Evolutionary conservation across 2,329 filamentous ascomycete genomes (phyloP).

Genomic region (Westerdykella sp.): DNA sequence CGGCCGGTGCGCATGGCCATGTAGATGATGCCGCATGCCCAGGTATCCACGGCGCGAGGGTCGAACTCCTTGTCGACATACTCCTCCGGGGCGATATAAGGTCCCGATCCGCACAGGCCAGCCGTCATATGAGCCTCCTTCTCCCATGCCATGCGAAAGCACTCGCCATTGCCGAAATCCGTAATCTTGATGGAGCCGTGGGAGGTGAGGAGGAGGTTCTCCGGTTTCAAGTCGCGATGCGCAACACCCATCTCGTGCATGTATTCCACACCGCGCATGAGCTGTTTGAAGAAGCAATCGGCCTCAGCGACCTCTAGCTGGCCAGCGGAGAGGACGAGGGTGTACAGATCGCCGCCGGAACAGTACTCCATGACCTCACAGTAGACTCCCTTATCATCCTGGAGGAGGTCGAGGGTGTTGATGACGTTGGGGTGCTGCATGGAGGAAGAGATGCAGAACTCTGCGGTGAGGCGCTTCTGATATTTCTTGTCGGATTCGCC

Average conservation of each 20-base stretch:
- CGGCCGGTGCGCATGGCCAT: constrained; percentile 98
- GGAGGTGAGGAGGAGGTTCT: constrained; percentile 89
- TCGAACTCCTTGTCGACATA: constrained; percentile 95
- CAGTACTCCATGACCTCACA: constrained; percentile 99
- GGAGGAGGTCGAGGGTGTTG: constrained; percentile 88
- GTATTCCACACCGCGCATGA: constrained; percentile 98
- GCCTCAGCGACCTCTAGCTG: constrained; percentile 90
- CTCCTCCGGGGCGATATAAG: constrained; percentile 96
- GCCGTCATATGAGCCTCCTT: constrained; percentile 97
- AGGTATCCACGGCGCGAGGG: constrained; percentile 93
- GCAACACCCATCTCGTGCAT: constrained; percentile 99
- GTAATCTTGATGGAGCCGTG: constrained; percentile 94
- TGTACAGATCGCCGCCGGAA: constrained; percentile 92
- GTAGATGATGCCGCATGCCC: constrained; percentile 98
- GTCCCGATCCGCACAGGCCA: constrained; percentile 89
- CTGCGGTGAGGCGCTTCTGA: constrained; percentile 91
- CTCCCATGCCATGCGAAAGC: constrained; percentile 99
- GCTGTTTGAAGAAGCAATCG: constrained; percentile 97
- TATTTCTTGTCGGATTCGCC: constrained; percentile 97
- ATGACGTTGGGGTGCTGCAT: constrained; percentile 97
- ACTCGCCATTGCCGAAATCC: constrained; percentile 97
- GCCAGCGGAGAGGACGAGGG: constrained; percentile 79
- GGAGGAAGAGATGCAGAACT: constrained; percentile 97
- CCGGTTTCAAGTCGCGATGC: constrained; percentile 92
- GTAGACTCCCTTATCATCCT: constrained; percentile 94